phyloP scores from a whole-genome alignment of 2,329 filamentous ascomycete genomes.

The Fusarium chuoi region DNA sequence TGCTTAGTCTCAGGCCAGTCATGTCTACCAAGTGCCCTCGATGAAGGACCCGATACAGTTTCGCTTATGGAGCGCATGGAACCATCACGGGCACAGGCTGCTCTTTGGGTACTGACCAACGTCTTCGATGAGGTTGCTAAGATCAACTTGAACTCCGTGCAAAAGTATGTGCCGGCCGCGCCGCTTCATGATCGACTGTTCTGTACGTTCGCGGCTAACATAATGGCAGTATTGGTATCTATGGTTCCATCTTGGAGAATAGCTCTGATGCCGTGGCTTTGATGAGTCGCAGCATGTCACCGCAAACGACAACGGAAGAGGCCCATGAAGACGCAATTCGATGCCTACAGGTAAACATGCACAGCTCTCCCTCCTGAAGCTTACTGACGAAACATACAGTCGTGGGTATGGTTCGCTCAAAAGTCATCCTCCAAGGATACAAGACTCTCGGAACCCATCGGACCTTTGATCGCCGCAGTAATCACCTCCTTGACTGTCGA shows the following conservation, averaged over 20 bases:
- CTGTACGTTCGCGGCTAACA: slow-evolving; percentile 13
- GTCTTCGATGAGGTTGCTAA: slow-evolving; percentile 58
- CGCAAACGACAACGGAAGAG: slow-evolving; percentile 42
- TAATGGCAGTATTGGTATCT: slow-evolving; percentile 49
- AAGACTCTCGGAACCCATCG: slow-evolving; percentile 67
- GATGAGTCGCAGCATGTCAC: slow-evolving; percentile 52
- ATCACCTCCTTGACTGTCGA: slow-evolving; percentile 70
- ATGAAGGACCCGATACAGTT: slow-evolving; percentile 52
- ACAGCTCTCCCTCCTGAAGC: background rate
- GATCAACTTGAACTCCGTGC: slow-evolving; percentile 69
- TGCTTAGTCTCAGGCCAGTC: slow-evolving; percentile 58
- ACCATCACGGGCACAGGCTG: slow-evolving; percentile 60
- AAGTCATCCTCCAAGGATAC: slow-evolving; percentile 67
- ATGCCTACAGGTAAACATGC: slow-evolving; percentile 63
- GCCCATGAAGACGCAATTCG: slow-evolving; percentile 66
- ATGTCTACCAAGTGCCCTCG: slow-evolving; percentile 33
- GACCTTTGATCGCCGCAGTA: slow-evolving; percentile 67
- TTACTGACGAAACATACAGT: slow-evolving; percentile 53
- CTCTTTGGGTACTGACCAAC: slow-evolving; percentile 69
- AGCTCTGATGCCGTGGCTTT: slow-evolving; percentile 53
- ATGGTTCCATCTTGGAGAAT: slow-evolving; percentile 54
- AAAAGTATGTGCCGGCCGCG: slow-evolving; percentile 58
- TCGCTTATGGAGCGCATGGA: slow-evolving; percentile 61
- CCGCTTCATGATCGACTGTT: background rate
- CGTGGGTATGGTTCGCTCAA: slow-evolving; percentile 80